Evolutionary conservation across 2,329 filamentous ascomycete genomes (phyloP), one percentile per base, ranked within the genome.

Genomic region (Pezicula radicicola): DNA sequence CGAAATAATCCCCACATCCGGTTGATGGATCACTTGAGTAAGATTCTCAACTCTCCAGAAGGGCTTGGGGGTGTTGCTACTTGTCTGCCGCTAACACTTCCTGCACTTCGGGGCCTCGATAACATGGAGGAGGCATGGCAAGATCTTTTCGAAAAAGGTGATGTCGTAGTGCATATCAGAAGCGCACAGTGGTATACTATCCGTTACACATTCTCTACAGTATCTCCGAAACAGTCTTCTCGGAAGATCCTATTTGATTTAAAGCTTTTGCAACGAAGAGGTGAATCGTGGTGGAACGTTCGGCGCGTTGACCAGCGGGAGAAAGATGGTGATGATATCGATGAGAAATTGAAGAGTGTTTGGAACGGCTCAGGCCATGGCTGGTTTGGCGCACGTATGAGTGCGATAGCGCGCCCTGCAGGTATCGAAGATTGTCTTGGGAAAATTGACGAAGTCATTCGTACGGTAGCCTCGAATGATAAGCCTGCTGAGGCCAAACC

Each of bases 1-100:
- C 71, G 72, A 13, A 75, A 74, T 12, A 90, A 88, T 60, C 88
- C 88, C 2, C 88, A 91, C 62, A 71, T 85, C 42, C 79, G 84
- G 16, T 76, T 88, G 12, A 70, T 77, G 18, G 81, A 85, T 57
- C 72, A 80, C 42, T 73, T 91, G 53, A 77, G 76, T 49, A 73
- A 71, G 3, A 71, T 85, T 7, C 77, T 85, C 54, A 87, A 87
- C 63, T 75, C 39, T 65, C 75, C 69, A 54, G 49, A 64, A 52
- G 37, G 72, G 66, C 60, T 89, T 73, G 63, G 77, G 68, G 60
- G 77, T 61, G 60, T 79, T 75, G 68, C 83, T 73, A 60, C 70
- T 68, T 54, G 84, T 63, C 71, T 89, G 27, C 76, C 78, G 1
- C 67, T 76, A 18, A 85, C 88, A 6, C 75, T 91, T 4, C 83